Base-by-base conservation (phyloP, 192 early-diverging fungal species). In the Mortierella hygrophila region DNA sequence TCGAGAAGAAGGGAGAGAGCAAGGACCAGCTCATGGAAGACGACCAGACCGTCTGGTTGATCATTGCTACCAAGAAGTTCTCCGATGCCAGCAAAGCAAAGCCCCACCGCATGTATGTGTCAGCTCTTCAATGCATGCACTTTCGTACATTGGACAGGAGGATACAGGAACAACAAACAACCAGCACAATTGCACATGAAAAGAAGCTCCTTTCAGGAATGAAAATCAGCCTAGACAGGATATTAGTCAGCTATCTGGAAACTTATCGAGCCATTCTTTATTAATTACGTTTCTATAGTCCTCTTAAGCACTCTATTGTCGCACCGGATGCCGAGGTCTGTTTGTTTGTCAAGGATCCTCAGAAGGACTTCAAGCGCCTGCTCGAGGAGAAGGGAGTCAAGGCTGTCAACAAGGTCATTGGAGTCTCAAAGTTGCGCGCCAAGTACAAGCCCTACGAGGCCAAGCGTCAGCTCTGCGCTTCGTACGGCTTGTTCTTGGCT, bases 401-500 rank as follows among this genome's bases (percentile, higher is more conserved):
- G 78, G 57, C 91, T 70, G 63, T 98, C 37, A 88, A 88, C 78
- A 88, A 95, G 91, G 95, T 97, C 26, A 91, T 97, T 87, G 95
- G 93, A 40, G 76, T 97, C 55, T 83, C 89, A 47, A 95, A 98
- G 88, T 89, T 99, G 63, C 93, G 93, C 68, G 91, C 91, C 75
- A 95, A 97, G 76, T 97, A 94, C 87, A 93, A 94, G 82, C 86
- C 94, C 49, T 96, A 93, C 81, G 96, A 99, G 88, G 93, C 94
- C 23, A 95, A 93, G 82, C 93, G 97, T 78, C 85, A 93, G 73
- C 91, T 99, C 26, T 88, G 94, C 76, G 89, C 90, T 26, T 86
- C 92, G 4, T 98, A 96, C 82, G 95, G 97, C 72, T 88, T 99
- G 83, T 98, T 99, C 81, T 89, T 98, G 74, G 93, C 96, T 16